phyloP scores from a whole-genome alignment of 352 stramenopile genomes.

The Phytopythium aichiense region DNA sequence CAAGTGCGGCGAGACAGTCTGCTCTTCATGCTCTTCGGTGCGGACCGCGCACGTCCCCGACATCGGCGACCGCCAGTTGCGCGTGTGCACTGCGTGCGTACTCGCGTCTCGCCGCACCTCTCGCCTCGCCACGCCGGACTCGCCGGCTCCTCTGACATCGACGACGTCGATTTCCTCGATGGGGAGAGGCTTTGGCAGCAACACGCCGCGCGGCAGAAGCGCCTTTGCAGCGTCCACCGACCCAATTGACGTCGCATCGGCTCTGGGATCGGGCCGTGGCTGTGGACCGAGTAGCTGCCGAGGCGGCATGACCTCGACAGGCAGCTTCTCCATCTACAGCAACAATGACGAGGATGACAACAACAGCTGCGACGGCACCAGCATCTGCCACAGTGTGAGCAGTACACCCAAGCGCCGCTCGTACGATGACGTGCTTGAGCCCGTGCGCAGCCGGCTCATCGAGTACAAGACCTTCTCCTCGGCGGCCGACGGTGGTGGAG shows the following conservation, averaged over 20 bases:
- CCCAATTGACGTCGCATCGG: not conserved
- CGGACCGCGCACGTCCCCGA: slow-evolving; percentile 61
- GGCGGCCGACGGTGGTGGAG: slow-evolving; percentile 15
- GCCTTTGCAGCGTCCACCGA: slow-evolving; percentile 4
- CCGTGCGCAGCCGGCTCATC: slow-evolving; percentile 67
- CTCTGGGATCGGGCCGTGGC: slow-evolving; percentile 7
- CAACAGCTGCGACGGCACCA: not conserved
- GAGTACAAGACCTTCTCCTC: slow-evolving; percentile 83
- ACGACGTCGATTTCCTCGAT: not conserved
- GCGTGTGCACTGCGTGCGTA: slow-evolving; percentile 77
- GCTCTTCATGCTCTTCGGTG: slow-evolving; percentile 70
- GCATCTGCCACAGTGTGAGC: not conserved
- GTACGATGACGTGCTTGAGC: slow-evolving; percentile 67
- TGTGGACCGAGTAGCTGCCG: not conserved
- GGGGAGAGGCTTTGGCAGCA: slow-evolving; percentile 3
- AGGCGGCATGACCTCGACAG: slow-evolving; percentile 12
- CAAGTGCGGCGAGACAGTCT: slow-evolving; percentile 79
- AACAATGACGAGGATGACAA: slow-evolving; percentile 8
- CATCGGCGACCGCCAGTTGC: slow-evolving; percentile 66
- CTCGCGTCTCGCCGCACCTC: slow-evolving; percentile 60
- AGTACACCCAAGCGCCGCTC: slow-evolving; percentile 44
- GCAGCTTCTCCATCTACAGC: slow-evolving; percentile 43
- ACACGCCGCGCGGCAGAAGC: not conserved
- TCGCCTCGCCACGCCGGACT: slow-evolving; percentile 21
- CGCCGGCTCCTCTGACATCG: slow-evolving; percentile 10